phyloP scores from a whole-genome alignment of 2,329 filamentous ascomycete species.

The Parascedosporium putredinis region DNA sequence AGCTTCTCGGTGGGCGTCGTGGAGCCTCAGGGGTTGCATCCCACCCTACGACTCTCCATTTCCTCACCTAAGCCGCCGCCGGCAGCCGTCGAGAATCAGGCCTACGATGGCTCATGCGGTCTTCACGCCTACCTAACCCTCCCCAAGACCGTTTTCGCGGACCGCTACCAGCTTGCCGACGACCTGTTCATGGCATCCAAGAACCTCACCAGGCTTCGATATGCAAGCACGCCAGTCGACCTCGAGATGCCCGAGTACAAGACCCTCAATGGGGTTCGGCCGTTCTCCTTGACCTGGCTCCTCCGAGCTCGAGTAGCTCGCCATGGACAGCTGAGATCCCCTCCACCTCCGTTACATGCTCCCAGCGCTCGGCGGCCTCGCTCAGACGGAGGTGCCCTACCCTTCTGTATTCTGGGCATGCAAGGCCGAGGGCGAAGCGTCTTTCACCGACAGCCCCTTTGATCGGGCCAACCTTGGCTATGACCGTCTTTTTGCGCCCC shows the following conservation, averaged over 20 bases:
- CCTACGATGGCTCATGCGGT: slow-evolving; percentile 38
- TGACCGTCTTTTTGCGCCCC: slow-evolving; percentile 64
- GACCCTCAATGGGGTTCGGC: slow-evolving; percentile 68
- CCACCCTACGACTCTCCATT: slow-evolving; percentile 61
- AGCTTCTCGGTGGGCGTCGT: slow-evolving; percentile 56
- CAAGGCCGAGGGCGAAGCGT: slow-evolving; percentile 50
- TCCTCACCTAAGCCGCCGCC: slow-evolving; percentile 38
- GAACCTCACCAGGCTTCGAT: slow-evolving; percentile 58
- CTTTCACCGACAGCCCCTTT: slow-evolving; percentile 72
- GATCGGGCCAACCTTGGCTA: slow-evolving; percentile 78
- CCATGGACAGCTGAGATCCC: slow-evolving; percentile 63
- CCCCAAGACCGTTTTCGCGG: slow-evolving; percentile 70
- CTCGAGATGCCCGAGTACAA: slow-evolving; percentile 85
- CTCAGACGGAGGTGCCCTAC: slow-evolving; percentile 56
- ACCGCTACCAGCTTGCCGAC: slow-evolving; percentile 76
- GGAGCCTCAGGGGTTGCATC: slow-evolving; percentile 73
- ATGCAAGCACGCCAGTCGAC: slow-evolving; percentile 68
- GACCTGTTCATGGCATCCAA: slow-evolving; percentile 70
- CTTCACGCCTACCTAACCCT: slow-evolving; percentile 75
- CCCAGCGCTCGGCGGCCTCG: slow-evolving; percentile 46
- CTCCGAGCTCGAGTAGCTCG: slow-evolving; percentile 18
- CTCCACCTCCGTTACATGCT: slow-evolving; percentile 76
- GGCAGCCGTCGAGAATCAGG: slow-evolving; percentile 28
- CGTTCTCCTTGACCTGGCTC: slow-evolving; percentile 62
- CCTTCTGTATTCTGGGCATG: slow-evolving; percentile 91